Evolutionary conservation across 371 early-diverging fungal species (phyloP), one percentile per base, ranked within the genome.

Genomic region (Apophysomyces variabilis): DNA sequence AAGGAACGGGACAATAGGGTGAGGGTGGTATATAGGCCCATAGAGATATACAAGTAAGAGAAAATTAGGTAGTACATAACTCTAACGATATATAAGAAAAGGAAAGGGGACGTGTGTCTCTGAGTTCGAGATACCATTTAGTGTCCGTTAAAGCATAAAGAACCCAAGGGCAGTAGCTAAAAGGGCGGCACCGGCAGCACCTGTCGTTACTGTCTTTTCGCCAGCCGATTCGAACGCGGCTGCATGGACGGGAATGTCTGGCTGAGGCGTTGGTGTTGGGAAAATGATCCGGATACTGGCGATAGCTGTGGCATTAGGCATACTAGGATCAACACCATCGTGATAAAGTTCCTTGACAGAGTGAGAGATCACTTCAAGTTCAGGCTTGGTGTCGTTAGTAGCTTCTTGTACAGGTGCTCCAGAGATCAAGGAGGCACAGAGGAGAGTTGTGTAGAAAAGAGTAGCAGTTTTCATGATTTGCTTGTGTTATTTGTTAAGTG

Each of bases 281-380:
- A 50, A 50, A 21, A 50, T 50, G 54, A 50, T 50, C 7, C 54
- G 54, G 21, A 50, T 50, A 21, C 54, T 50, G 8, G 54, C 54
- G 21, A 50, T 50, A 11, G 54, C 54, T 4, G 54, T 50, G 21
- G 54, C 54, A 50, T 50, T 50, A 26, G 54, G 54, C 54, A 50
- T 50, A 26, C 8, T 50, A 1, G 54, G 54, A 50, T 50, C 54
- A 21, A 50, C 54, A 9, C 54, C 54, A 4, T 50, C 21, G 6
- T 50, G 54, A 50, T 50, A 50, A 0, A 50, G 54, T 21, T 50
- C 54, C 5, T 16, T 21, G 4, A n/a, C 7, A 11, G 54, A 50
- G 21, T 50, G 54, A 4, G 54, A 50, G 35, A 50, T 8, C 18
- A 50, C 54, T 21, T 50, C 54, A 5, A 50, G 21, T 9, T 50